Evolutionary conservation across 2,329 filamentous ascomycete genomes (phyloP).

Genomic region (Epichloe glyceriae): DNA sequence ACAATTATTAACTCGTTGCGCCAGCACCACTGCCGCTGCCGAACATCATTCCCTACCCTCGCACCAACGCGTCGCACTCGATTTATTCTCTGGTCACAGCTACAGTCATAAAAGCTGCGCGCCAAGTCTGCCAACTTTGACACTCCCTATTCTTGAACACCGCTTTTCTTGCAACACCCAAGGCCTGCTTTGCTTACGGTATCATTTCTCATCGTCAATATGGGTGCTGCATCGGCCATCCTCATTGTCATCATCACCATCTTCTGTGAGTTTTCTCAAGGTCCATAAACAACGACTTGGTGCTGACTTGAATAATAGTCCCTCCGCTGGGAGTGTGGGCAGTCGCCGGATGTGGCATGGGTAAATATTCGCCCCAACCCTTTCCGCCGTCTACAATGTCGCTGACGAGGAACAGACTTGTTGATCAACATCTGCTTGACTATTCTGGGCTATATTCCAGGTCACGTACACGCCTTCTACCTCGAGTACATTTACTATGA

Average conservation of each 20-base stretch:
- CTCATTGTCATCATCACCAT: slow-evolving; percentile 39
- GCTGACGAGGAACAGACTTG: slow-evolving; percentile 32
- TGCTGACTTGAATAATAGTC: slow-evolving; percentile 32
- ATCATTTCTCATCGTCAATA: slow-evolving; percentile 17
- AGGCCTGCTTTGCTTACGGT: not conserved
- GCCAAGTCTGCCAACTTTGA: too few relatives aligned
- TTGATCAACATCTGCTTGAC: slow-evolving; percentile 56
- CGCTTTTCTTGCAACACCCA: too few relatives aligned
- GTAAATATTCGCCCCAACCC: slow-evolving; percentile 18
- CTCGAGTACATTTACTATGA: slow-evolving; percentile 74
- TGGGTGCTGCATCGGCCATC: slow-evolving; percentile 36
- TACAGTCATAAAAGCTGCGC: too few relatives aligned
- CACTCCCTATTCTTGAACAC: too few relatives aligned
- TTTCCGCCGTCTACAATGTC: not conserved
- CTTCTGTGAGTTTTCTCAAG: slow-evolving; percentile 28
- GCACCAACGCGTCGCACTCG: too few relatives aligned
- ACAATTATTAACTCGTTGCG: too few relatives aligned
- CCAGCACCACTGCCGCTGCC: too few relatives aligned
- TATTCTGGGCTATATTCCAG: slow-evolving; percentile 59
- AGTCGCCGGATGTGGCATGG: slow-evolving; percentile 50
- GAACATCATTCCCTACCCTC: too few relatives aligned
- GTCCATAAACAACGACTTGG: not conserved
- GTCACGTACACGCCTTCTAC: slow-evolving; percentile 71
- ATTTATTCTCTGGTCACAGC: too few relatives aligned
- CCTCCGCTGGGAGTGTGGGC: slow-evolving; percentile 52